Conservation (phyloP, 768 basidiomycete genomes). For the Postia placenta region DNA sequence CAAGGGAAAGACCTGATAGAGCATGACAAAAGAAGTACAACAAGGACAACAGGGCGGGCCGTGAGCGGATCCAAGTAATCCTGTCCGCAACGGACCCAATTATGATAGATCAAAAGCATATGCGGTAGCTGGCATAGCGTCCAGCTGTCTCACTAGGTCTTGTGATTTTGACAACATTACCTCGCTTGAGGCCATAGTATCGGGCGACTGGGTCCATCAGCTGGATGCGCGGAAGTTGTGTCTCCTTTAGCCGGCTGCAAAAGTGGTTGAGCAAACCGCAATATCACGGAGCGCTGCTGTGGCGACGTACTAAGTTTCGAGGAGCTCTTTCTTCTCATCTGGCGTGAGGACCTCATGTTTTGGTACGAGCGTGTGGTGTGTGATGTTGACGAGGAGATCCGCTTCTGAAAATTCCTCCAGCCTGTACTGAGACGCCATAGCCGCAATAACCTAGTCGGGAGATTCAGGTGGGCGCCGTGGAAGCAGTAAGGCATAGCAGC, state of each 20-base stretch:
- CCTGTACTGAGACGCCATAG: slow-evolving; percentile 79
- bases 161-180: slow-evolving; percentile 98
- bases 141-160: slow-evolving; percentile 96
- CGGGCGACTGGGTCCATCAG: slow-evolving; percentile 95
- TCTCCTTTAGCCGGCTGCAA: slow-evolving; percentile 89
- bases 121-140: slow-evolving; percentile 87
- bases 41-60: neutral
- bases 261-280: slow-evolving; percentile 3
- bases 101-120: slow-evolving; percentile 56
- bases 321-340: slow-evolving; percentile 80
- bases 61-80: neutral
- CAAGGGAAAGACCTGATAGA: slow-evolving; percentile 7
- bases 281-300: neutral
- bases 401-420: slow-evolving; percentile 97
- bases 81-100: slow-evolving; percentile 2
- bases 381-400: slow-evolving; percentile 95
- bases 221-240: slow-evolving; percentile 96
- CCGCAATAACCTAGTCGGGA: slow-evolving; percentile 80
- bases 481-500: neutral
- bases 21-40: slow-evolving; percentile 1
- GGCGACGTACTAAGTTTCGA: slow-evolving; percentile 85
- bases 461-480: neutral
- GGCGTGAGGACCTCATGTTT: slow-evolving; percentile 80
- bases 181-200: slow-evolving; percentile 92
- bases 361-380: slow-evolving; percentile 92